Base-by-base conservation (phyloP, 768 basidiomycete genomes). In the Tylopilus sp. region DNA sequence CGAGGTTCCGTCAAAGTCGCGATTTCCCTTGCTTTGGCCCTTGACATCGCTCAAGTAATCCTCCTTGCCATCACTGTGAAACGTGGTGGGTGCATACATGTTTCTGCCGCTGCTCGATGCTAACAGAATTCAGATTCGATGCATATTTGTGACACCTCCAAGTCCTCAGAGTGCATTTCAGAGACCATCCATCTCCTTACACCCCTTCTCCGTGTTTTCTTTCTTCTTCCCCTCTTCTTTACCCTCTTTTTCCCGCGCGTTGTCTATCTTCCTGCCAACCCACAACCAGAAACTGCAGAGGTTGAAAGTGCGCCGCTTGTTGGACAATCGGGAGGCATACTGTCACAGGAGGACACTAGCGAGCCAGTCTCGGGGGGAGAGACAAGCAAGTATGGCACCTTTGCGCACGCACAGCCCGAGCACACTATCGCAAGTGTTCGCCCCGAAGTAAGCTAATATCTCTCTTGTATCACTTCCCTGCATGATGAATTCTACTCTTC, bases 321-420 rank as follows among this genome's bases (percentile, higher is more conserved):
- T 11, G 65, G 57, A 9, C 67, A 65, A 33, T 78, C 82, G 0
- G 78, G 76, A 0, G 79, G 76, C 21, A 77, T 81, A 58, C 77
- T 85, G 31, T 70, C 85, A 17, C 78, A 83, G 21, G 69, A 80
- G 3, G 82, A 75, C 21, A 66, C 68, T 22, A 66, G 65, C 31
- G 70, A 75, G 26, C 71, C 50, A 71, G 52, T 65, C 67, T 35
- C 56, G 1, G 58, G 61, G 0, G 44, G 43, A 60, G 69, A 44
- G 74, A 78, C 47, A 18, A 76, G 73, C 67, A 89, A 88, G 66
- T 91, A 91, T 63, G 89, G 89, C 15, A 91, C 89, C 12, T 90
- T 89, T 75, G 73, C 71, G 11, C 58, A 42, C 6, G 56, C 30
- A 43, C 65, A 59, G 18, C 40, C 58, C 20, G 44, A 45, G 28